Percentiles rank a stretch among this genome's conserved stretches.
Conservation (phyloP, 805 yeast genomes). For the Suhomyces tanzawaensis region DNA sequence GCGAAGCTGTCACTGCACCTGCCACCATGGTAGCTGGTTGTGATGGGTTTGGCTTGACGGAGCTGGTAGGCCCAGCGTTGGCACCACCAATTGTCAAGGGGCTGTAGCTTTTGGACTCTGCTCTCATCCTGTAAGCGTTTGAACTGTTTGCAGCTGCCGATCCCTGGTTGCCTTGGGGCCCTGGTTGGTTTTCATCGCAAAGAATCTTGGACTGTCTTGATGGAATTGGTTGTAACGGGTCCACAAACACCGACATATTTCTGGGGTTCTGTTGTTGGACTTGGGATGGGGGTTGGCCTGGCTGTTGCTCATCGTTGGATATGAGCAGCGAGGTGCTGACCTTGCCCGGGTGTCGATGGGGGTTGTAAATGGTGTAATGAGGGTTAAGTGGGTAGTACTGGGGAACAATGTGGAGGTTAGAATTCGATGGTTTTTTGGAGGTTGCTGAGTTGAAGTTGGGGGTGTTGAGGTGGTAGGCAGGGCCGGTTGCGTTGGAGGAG, state of each 20-base stretch:
- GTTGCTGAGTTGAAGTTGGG: background rate
- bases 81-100: slow-evolving; percentile 17
- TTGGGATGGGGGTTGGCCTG: background rate
- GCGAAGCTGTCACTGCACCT: slow-evolving; percentile 6
- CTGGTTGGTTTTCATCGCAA: slow-evolving; percentile 16
- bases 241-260: slow-evolving; percentile 41
- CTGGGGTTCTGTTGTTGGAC: slow-evolving; percentile 13
- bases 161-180: slow-evolving; percentile 5
- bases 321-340: slow-evolving; percentile 4
- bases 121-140: slow-evolving; percentile 8
- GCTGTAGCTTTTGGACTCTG: slow-evolving; percentile 15
- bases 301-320: slow-evolving; percentile 2
- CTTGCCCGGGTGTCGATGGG: slow-evolving; percentile 2
- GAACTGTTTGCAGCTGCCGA: background rate
- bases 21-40: slow-evolving; percentile 5
- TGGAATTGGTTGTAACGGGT: slow-evolving; percentile 34
- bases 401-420: slow-evolving; percentile 27
- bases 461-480: slow-evolving; percentile 11
- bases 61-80: slow-evolving; percentile 8
- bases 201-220: slow-evolving; percentile 12
- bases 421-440: slow-evolving; percentile 14
- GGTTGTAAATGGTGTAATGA: slow-evolving; percentile 29
- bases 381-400: slow-evolving; percentile 38
- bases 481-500: background rate
- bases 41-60: background rate